A percentile compares a stretch with the other conserved stretches of the same genome.
Conservation (phyloP, 257 asterid species). For the Solanum habrochaites region DNA sequence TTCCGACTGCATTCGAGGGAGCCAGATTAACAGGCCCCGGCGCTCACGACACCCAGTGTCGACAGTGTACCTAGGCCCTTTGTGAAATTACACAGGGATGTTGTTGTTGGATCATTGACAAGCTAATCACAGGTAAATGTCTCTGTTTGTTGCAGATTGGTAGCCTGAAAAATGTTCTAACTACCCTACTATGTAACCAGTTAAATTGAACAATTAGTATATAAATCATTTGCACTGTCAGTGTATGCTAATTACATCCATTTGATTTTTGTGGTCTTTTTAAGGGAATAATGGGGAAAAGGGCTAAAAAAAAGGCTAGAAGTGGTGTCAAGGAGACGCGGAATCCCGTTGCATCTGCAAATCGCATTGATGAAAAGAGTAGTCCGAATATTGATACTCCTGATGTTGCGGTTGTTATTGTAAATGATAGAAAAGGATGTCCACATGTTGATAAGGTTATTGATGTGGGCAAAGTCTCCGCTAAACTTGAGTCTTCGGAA, state of each 20-base stretch:
- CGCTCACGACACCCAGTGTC: no score
- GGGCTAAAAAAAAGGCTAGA: constrained; percentile 55
- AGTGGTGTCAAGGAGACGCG: constrained; percentile 51
- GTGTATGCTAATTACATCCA: not conserved
- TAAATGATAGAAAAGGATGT: constrained; percentile 41
- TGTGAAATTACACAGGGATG: not conserved
- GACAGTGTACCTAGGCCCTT: no score
- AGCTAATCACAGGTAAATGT: not conserved
- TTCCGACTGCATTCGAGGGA: no score
- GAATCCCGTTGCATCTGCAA: constrained; percentile 19
- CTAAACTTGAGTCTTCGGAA: constrained; percentile 31
- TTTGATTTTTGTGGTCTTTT: not conserved
- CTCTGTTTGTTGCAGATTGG: not conserved
- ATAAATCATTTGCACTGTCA: not conserved
- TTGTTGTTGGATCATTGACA: not conserved
- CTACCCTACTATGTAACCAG: not conserved
- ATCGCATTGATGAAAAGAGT: constrained; percentile 7
- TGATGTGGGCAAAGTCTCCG: constrained; percentile 41
- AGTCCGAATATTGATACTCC: constrained; percentile 17
- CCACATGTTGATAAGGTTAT: constrained; percentile 50
- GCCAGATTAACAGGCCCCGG: no score
- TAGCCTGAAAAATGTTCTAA: not conserved
- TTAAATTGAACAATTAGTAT: not conserved
- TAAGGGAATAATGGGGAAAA: constrained; percentile 60
- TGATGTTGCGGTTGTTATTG: constrained; percentile 15